Conservation (phyloP, 2,329 filamentous ascomycete genomes). For the Sporothrix euskadiensis region DNA sequence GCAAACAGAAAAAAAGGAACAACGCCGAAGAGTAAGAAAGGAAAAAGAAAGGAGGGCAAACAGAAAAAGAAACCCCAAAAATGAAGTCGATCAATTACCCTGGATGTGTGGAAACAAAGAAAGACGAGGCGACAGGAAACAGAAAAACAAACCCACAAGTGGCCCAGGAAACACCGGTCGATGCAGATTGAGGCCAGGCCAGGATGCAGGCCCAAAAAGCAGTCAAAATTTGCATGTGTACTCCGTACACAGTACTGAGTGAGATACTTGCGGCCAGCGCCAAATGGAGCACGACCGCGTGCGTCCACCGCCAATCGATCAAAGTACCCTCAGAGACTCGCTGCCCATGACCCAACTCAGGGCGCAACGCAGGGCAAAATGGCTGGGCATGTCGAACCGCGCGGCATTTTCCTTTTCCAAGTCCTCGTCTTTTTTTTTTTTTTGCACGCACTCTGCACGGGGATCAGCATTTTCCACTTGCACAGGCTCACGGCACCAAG, state of each 20-base stretch:
- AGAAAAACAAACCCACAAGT: not conserved
- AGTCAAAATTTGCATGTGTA: not conserved
- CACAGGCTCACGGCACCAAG: not conserved
- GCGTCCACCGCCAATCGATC: constrained; percentile 6
- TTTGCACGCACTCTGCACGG: not conserved
- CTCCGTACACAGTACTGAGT: not conserved
- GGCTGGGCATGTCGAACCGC: constrained; percentile 3
- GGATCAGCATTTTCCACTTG: constrained; percentile 11
- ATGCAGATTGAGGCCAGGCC: not conserved
- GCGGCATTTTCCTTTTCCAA: constrained; percentile 19
- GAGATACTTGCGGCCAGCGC: constrained; percentile 3
- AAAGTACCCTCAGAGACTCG: not conserved
- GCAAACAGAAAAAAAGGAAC: not conserved
- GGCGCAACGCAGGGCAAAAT: constrained; percentile 1
- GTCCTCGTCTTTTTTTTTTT: no score
- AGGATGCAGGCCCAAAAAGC: not conserved
- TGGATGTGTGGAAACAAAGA: constrained; percentile 1
- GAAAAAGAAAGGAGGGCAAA: not conserved
- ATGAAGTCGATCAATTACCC: not conserved
- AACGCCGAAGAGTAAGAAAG: not conserved
- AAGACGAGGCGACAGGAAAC: not conserved
- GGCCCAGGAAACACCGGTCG: not conserved
- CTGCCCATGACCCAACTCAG: not conserved
- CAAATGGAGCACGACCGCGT: constrained; percentile 20
- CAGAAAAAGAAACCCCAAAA: not conserved